A percentile compares a stretch with the other conserved stretches of the same genome.
These are phyloP conservation scores for Eutypa lata DNA, from an alignment of 2,329 filamentous ascomycete genomes.

Conservation along the genomic window DNA sequence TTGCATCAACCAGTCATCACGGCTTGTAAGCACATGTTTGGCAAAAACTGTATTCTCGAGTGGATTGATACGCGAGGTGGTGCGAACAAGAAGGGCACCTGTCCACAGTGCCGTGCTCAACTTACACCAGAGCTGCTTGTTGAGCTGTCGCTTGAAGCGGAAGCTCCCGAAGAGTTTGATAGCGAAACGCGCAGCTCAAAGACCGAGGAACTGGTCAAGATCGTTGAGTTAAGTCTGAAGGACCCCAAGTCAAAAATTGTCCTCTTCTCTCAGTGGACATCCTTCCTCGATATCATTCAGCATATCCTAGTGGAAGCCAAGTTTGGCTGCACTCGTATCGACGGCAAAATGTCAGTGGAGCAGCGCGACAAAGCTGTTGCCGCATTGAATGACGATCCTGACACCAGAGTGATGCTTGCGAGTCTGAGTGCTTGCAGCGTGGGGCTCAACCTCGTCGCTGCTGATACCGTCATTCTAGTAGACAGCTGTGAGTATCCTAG, in stretches of 20 bases:
- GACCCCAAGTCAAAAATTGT: conserved; percentile 66
- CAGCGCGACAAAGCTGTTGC: conserved; percentile 70
- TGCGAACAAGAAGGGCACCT: conserved; percentile 66
- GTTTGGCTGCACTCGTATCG: conserved; percentile 68
- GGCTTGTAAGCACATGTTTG: conserved; percentile 79
- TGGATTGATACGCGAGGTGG: conserved; percentile 50
- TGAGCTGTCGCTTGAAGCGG: conserved; percentile 56
- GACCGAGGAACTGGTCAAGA: conserved; percentile 73
- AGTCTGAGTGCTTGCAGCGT: conserved; percentile 81
- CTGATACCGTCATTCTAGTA: conserved; percentile 78
- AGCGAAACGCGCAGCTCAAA: conserved; percentile 72
- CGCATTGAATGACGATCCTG: conserved; percentile 62
- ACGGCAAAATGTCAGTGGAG: conserved; percentile 72
- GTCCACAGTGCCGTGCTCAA: conserved; percentile 76
- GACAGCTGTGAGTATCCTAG: conserved; percentile 61
- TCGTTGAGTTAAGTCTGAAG: conserved; percentile 66
- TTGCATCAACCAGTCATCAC: conserved; percentile 69
- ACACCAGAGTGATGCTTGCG: conserved; percentile 74
- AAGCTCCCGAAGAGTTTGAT: conserved; percentile 52
- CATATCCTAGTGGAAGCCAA: conserved; percentile 59
- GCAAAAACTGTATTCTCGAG: conserved; percentile 67
- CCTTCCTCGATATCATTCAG: conserved; percentile 70
- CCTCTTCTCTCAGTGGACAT: conserved; percentile 76
- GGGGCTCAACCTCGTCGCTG: conserved; percentile 80
- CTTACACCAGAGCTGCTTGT: conserved; percentile 60